Base-by-base conservation (phyloP, 306 rosid genomes). In the Lithocarpus polystachyus region DNA sequence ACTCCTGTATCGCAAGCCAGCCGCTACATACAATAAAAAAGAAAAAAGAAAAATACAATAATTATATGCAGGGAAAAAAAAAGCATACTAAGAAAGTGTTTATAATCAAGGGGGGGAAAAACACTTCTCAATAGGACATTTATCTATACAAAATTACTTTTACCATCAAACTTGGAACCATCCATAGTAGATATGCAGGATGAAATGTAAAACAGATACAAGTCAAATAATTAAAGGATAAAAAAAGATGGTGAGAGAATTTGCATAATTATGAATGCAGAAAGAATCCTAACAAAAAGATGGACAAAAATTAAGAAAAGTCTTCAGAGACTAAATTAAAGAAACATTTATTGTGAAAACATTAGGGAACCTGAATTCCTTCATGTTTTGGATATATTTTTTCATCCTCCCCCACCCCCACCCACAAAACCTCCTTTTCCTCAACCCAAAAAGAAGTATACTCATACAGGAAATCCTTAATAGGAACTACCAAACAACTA, bases 1-100 rank as follows among this genome's bases (percentile, higher is more conserved):
- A 82, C 84, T 88, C 79, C 93, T 91, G 82, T 19, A 68, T n/a
- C 97, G 88, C 86, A 94, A 82, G 53, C 93, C 97, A 75, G 97
- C 98, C 76, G 86, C 97, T 94, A 89, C 80, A 74, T 71, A 67
- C 20, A 68, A 19, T 80, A 71, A 37, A 37, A 37, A 37, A 8
- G 45, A 37, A 7, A 5, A 13, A n/a, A n/a, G n/a, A n/a, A n/a
- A n/a, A n/a, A 52, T 20, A 22, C 23, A 64, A 68, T n/a, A 57
- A 61, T 24, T 45, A 57, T 18, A 18, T 37, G 17, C 29, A 68
- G 22, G 45, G 7, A 40, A 37, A 53, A 1, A 10, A 10, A 60
- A 67, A 54, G 77, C 43, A 52, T 33, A n/a, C 56, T 52, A 1
- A 24, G 1, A 15, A 9, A 12, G 60, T 15, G 24, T 13, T 23